Base-by-base conservation (phyloP, 1,139 yeast genomes). In the Torulaspora pretoriensis region DNA sequence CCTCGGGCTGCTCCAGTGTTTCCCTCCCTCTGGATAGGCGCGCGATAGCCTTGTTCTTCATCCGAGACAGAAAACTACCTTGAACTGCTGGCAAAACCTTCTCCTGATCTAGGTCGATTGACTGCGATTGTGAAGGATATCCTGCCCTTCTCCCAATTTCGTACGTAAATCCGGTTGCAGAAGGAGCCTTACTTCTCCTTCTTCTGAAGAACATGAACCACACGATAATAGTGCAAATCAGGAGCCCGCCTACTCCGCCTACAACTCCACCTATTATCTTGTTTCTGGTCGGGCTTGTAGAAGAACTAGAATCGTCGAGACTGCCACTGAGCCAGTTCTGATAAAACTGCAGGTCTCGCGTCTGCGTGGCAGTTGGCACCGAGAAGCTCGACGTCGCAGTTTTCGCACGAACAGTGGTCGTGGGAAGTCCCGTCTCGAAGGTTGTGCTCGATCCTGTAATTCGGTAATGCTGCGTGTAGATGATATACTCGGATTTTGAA, bases 401-500 rank as follows among this genome's bases (percentile, higher is more conserved):
- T 1, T 64, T 53, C 4, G 62, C 61, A 26, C 57, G 48, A 3
- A 61, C 54, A 1, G 65, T 59, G 3, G 61, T 50, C 3, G 62
- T 49, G 5, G 70, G 65, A 2, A 72, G 43, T 1, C 56, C 61
- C 0, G 75, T 70, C 1, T 63, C 62, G 37, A 73, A 57, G 1
- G 75, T 65, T 0, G 74, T 70, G 3, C 57, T 28, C 0, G 65
- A 46, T 33, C 56, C 76, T 0, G 78, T 72, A 24, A 74, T 62
- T n/a, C 62, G 64, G 48, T 66, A 72, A 1, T 60, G 55, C 52
- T 73, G 76, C 2, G 74, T 65, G 51, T 71, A 73, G 12, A 52
- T 50, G 40, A 46, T 48, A 26, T 43, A 50, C 10, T 53, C 50
- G 1, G 61, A 51, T 4, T 61, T 46, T 8, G 50, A 34, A 13